Percentiles rank a stretch among this genome's conserved stretches.
Conservation (phyloP, 2,329 filamentous ascomycete species). For the Gremmenia infestans region DNA sequence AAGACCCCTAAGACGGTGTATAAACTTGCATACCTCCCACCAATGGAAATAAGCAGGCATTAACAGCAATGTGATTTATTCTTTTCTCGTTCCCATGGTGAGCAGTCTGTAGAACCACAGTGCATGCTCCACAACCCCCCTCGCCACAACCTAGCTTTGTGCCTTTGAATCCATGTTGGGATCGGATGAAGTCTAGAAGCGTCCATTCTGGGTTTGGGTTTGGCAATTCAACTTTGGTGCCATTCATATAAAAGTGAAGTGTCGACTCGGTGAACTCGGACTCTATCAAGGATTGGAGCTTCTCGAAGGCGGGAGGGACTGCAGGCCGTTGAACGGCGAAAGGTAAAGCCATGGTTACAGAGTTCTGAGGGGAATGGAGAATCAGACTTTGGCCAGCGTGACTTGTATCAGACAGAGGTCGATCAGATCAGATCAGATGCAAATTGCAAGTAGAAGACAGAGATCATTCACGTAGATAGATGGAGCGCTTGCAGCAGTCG, state of each 20-base stretch:
- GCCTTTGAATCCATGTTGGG: constrained; percentile 83
- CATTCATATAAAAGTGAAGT: constrained; percentile 89
- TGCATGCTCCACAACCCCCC: constrained; percentile 94
- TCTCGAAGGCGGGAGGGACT: constrained; percentile 11
- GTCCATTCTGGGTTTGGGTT: constrained; percentile 88
- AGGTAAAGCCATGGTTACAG: constrained; percentile 7
- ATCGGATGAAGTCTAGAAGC: constrained; percentile 85
- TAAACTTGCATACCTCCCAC: constrained; percentile 93
- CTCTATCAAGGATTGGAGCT: constrained; percentile 18
- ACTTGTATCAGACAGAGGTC: neutral
- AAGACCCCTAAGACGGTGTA: constrained; percentile 39
- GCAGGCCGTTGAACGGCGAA: constrained; percentile 4
- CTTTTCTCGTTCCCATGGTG: constrained; percentile 80
- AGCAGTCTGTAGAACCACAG: constrained; percentile 88
- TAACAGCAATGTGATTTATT: constrained; percentile 92
- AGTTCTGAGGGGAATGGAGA: neutral
- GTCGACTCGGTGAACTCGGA: constrained; percentile 39
- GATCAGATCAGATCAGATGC: no score
- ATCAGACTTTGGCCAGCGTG: neutral
- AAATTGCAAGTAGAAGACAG: no score
- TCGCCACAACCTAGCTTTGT: constrained; percentile 97
- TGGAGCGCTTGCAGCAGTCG: no score
- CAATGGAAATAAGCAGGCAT: constrained; percentile 89
- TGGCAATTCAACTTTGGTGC: constrained; percentile 81
- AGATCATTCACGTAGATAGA: no score